Evolutionary conservation across 805 yeast species (phyloP).

Genomic region (Kodamaea sagamina): DNA sequence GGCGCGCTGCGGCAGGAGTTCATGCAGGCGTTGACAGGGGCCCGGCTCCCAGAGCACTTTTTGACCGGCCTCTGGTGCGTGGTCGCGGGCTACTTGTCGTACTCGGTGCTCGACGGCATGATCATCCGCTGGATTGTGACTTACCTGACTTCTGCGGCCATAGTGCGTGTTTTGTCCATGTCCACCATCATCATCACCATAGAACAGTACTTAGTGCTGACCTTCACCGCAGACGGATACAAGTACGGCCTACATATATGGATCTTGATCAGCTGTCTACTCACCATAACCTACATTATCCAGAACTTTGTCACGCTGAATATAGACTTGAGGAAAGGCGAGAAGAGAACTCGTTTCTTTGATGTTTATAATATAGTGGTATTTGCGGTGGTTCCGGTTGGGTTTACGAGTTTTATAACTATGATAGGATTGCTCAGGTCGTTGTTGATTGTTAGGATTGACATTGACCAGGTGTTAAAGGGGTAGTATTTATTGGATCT

Average conservation of each 20-base stretch:
- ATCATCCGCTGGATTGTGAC: constrained; percentile 94
- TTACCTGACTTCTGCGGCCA: constrained; percentile 85
- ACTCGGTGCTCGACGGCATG: constrained; percentile 81
- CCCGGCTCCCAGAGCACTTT: constrained; percentile 74
- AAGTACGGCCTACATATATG: constrained; percentile 83
- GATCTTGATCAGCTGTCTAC: constrained; percentile 84
- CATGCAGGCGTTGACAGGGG: constrained; percentile 45
- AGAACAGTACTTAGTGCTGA: constrained; percentile 65
- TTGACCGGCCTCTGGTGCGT: constrained; percentile 90
- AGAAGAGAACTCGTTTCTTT: constrained; percentile 61
- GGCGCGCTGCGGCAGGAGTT: constrained; percentile 6
- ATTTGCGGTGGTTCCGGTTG: constrained; percentile 97
- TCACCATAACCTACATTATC: constrained; percentile 76
- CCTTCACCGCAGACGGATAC: constrained; percentile 66
- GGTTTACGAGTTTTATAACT: constrained; percentile 89
- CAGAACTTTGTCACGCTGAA: constrained; percentile 89
- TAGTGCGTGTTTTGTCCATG: constrained; percentile 81
- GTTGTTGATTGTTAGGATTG: constrained; percentile 72
- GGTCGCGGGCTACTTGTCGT: constrained; percentile 82
- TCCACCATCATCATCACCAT: constrained; percentile 69
- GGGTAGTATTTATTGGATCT: not conserved
- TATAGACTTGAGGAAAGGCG: constrained; percentile 50
- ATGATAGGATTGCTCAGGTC: constrained; percentile 82
- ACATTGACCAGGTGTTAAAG: constrained; percentile 35
- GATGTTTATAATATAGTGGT: constrained; percentile 88